These are phyloP conservation scores for Somion occarium DNA, from an alignment of 1,284 basidiomycete genomes.

Conservation along the genomic window DNA sequence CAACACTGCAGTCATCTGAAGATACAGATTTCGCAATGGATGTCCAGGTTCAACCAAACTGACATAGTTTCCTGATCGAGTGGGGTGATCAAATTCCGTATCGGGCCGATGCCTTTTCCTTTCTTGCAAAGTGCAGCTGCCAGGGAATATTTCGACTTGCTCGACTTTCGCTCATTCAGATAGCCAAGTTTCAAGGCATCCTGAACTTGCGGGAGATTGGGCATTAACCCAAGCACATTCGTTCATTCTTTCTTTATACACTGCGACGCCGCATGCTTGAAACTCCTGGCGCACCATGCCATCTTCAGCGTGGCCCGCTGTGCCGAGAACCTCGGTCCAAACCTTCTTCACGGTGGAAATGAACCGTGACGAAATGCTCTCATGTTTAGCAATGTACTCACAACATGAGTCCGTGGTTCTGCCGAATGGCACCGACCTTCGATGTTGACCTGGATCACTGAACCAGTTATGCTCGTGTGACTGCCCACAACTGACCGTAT, in stretches of 20 bases:
- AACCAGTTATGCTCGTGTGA: conserved; percentile 22
- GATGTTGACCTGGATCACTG: conserved; percentile 17
- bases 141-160: no score
- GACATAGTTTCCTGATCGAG: no score
- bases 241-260: neutral
- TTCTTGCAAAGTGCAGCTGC: no score
- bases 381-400: neutral
- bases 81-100: no score
- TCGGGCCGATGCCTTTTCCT: no score
- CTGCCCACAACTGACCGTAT: conserved; percentile 13
- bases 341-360: neutral
- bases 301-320: conserved; percentile 1
- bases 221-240: conserved; percentile 3
- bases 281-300: neutral
- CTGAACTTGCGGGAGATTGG: neutral
- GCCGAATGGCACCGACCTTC: conserved; percentile 24
- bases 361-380: neutral
- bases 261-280: neutral
- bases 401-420: conserved; percentile 20
- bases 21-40: no score
- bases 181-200: no score
- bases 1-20: no score
- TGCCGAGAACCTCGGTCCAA: neutral
- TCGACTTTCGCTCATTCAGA: no score
- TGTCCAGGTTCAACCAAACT: no score